Base-by-base conservation (phyloP, 257 asterid genomes). In the Paraleonurus japonicus region DNA sequence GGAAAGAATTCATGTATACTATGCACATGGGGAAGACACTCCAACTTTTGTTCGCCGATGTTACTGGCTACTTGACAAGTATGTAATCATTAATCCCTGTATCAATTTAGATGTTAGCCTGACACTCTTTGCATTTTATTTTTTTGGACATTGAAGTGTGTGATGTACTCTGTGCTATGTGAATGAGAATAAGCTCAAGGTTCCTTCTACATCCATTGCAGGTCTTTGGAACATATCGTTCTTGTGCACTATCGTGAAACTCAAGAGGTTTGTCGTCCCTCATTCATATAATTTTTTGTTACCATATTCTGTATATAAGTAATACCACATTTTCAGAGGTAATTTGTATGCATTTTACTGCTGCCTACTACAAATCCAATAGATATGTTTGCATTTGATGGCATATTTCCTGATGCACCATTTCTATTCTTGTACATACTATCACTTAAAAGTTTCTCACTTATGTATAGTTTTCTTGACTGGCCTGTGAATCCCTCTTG, bases 211-310 rank as follows among this genome's bases (percentile, higher is more conserved):
- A 43, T 69, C 47, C 80, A 67, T 86, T 74, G 82, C 89, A 94
- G 99, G 95, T 79, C 91, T 23, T 81, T 86, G 76, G 99, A 94
- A 73, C 96, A 94, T 84, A 76, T 91, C 61, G 98, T 94, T 76
- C 96, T 94, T 69, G 99, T 94, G 83, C 99, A 94, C 80, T 94
- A 94, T 80, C 99, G 98, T 58, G 98, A 89, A 85, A 94, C 99
- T 65, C 95, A 83, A 79, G 98, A 91, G 99, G 99, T 94, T 80
- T 71, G 87, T 76, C 65, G 69, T 76, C 80, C 68, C 53, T 78
- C 32, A 51, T 11, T 68, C 48, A 23, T 28, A 58, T 45, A 23
- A n/a, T n/a, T n/a, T n/a, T n/a, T n/a, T n/a, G n/a, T 65, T 61
- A 28, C 69, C 75, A 37, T 71, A 32, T 22, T 20, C 59, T 58